Conservation (phyloP, 139 green algal species). For the Coelastrella sp. region DNA sequence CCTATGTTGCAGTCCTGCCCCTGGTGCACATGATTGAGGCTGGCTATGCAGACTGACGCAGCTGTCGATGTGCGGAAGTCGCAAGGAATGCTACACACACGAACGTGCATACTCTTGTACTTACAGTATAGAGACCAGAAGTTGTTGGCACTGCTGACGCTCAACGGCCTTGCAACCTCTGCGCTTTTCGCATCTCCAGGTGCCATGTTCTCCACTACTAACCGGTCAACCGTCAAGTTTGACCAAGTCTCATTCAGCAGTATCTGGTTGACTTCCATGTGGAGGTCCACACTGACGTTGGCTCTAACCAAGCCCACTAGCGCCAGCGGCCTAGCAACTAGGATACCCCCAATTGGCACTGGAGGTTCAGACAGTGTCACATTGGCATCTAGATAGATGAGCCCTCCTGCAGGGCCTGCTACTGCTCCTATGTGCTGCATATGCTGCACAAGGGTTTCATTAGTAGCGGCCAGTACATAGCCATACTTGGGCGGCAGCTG, state of each 20-base stretch:
- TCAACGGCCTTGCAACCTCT: constrained; percentile 21
- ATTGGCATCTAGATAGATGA: constrained; percentile 37
- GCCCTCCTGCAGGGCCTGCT: not conserved
- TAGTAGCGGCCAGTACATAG: constrained; percentile 40
- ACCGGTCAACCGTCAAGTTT: constrained; percentile 29
- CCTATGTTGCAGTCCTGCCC: no score
- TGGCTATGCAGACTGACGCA: no score
- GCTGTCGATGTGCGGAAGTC: no score
- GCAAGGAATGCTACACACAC: not conserved
- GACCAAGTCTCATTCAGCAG: not conserved
- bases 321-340: not conserved
- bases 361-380: constrained; percentile 25
- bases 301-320: not conserved
- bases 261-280: constrained; percentile 23
- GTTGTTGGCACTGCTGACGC: constrained; percentile 41
- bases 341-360: not conserved
- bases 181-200: constrained; percentile 15
- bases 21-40: no score
- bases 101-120: not conserved
- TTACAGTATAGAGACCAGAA: not conserved
- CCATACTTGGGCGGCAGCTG: not conserved
- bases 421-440: not conserved
- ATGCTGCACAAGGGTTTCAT: constrained; percentile 14
- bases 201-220: constrained; percentile 39
- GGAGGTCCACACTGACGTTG: constrained; percentile 15